phyloP scores from a whole-genome alignment of 176 grass and related monocot species.

The Elymus sibiricus region DNA sequence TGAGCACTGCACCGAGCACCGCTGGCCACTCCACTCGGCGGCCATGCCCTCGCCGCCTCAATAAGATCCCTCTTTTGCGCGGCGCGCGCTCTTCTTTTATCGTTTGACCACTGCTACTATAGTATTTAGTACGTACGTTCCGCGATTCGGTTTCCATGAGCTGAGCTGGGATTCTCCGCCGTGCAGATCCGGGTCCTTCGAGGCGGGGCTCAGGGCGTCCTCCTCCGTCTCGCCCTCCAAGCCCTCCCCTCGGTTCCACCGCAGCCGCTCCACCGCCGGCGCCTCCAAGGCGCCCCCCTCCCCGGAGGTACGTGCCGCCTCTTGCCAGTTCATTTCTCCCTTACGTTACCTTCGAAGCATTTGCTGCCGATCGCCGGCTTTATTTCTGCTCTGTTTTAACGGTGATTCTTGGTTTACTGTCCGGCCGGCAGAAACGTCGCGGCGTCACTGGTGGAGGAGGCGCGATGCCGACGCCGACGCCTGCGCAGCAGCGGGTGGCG shows the following conservation, averaged over 20 bases:
- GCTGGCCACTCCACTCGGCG: background rate
- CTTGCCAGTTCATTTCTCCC: background rate
- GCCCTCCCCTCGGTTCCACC: constrained; percentile 30
- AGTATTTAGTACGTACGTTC: constrained; percentile 15
- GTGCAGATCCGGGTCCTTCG: constrained; percentile 52
- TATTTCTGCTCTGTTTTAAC: background rate
- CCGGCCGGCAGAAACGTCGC: constrained; percentile 20
- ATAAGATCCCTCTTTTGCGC: constrained; percentile 54
- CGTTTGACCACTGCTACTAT: constrained; percentile 10
- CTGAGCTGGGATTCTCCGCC: constrained; percentile 41
- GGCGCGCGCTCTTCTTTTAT: background rate
- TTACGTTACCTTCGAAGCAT: constrained; percentile 6
- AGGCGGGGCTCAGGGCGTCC: constrained; percentile 38
- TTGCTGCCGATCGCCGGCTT: background rate
- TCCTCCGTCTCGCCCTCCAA: background rate
- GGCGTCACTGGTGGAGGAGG: background rate
- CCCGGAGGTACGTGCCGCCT: constrained; percentile 24
- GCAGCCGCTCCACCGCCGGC: constrained; percentile 32
- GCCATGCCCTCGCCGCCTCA: background rate
- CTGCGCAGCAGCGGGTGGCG: constrained; percentile 49
- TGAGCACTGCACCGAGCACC: background rate
- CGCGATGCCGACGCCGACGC: background rate
- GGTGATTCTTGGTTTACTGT: background rate
- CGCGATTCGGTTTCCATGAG: constrained; percentile 12
- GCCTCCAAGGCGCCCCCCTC: constrained; percentile 26